Conservation (phyloP, 805 yeast genomes). For the Pichia nakasei region DNA sequence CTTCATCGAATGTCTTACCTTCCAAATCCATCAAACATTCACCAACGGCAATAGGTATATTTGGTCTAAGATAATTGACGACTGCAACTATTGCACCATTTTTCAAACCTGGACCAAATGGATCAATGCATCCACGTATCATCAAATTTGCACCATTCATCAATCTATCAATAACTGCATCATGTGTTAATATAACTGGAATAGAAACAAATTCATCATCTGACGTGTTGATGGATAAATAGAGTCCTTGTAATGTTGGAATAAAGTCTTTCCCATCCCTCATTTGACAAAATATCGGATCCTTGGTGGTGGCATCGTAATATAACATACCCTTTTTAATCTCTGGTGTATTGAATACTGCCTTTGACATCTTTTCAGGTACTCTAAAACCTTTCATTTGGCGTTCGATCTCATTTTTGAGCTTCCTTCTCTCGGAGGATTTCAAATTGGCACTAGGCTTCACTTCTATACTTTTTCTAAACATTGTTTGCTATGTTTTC, state of each 20-base stretch:
- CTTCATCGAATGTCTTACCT: conserved; percentile 39
- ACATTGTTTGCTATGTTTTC: conserved; percentile 30
- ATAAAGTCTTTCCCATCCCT: conserved; percentile 39
- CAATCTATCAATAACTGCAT: conserved; percentile 61
- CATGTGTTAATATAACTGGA: conserved; percentile 65
- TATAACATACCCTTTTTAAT: conserved; percentile 52
- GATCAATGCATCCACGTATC: conserved; percentile 62
- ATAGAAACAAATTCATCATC: conserved; percentile 19
- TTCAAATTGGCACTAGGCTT: conserved; percentile 76
- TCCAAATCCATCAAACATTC: conserved; percentile 41
- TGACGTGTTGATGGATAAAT: conserved; percentile 35
- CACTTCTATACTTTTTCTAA: conserved; percentile 45
- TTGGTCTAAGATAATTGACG: conserved; percentile 50
- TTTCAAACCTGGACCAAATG: conserved; percentile 33
- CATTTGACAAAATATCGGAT: conserved; percentile 62
- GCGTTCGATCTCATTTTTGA: conserved; percentile 28
- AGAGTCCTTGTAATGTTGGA: conserved; percentile 68
- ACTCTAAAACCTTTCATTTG: conserved; percentile 25
- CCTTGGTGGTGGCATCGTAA: conserved; percentile 45
- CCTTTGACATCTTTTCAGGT: conserved; percentile 51
- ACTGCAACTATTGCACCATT: conserved; percentile 64
- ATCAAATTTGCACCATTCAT: conserved; percentile 73
- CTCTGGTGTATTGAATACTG: conserved; percentile 48
- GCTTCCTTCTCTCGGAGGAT: conserved; percentile 65
- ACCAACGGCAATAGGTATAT: conserved; percentile 68